Evolutionary conservation across 2,329 filamentous ascomycete genomes (phyloP).

Genomic region (Paraconiothyrium sp.): DNA sequence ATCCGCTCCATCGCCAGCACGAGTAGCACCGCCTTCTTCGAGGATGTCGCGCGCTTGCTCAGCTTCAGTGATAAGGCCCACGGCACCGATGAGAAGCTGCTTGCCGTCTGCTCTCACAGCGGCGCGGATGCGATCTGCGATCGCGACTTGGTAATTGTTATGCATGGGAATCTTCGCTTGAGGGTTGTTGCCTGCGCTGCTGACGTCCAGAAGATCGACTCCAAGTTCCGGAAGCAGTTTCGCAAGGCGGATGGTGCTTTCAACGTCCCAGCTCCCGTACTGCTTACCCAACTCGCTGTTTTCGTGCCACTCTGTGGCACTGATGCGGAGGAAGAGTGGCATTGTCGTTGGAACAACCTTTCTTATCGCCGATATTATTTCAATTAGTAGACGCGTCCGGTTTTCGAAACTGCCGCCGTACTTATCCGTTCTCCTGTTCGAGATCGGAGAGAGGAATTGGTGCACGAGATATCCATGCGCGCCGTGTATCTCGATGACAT

Average conservation of each 20-base stretch:
- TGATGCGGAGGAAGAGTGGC: conserved; percentile 50
- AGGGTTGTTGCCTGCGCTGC: conserved; percentile 56
- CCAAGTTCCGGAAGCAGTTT: conserved; percentile 53
- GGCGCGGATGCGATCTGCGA: conserved; percentile 58
- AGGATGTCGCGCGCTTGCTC: conserved; percentile 60
- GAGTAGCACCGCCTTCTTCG: conserved; percentile 37
- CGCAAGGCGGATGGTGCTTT: conserved; percentile 51
- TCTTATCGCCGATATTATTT: conserved; percentile 52
- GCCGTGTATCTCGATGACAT: conserved; percentile 55
- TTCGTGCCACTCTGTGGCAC: conserved; percentile 50
- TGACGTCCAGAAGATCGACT: conserved; percentile 58
- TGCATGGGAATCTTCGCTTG: conserved; percentile 54
- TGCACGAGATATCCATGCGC: conserved; percentile 56
- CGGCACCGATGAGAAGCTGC: conserved; percentile 60
- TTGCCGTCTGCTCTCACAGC: conserved; percentile 47
- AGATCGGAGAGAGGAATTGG: conserved; percentile 52
- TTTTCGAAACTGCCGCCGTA: conserved; percentile 56
- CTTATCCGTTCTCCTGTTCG: conserved; percentile 53
- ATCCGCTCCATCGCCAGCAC: conserved; percentile 10
- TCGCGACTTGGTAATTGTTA: conserved; percentile 60
- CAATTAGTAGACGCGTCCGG: conserved; percentile 49
- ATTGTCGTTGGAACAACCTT: conserved; percentile 43
- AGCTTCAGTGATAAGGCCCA: conserved; percentile 64
- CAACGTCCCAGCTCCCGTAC: conserved; percentile 52
- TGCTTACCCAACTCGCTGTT: conserved; percentile 42